These are phyloP conservation scores for Mycena olivaceomarginata DNA, from an alignment of 768 basidiomycete genomes.

Conservation along the genomic window DNA sequence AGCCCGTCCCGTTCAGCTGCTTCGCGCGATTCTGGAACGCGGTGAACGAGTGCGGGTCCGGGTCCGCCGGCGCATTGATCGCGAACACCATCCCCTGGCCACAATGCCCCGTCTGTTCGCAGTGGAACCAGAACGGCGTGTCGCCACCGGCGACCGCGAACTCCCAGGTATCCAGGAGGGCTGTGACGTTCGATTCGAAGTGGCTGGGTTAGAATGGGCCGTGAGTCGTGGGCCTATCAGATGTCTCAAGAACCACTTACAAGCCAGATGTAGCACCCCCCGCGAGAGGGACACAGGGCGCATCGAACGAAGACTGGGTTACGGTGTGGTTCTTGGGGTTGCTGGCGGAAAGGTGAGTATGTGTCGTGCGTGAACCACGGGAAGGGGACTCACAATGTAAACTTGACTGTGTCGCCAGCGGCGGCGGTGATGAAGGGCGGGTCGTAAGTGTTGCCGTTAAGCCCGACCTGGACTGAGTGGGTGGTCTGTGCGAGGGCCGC, in stretches of 20 bases:
- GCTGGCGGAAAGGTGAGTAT: constrained; percentile 20
- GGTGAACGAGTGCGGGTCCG: constrained; percentile 47
- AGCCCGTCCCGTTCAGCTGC: constrained; percentile 37
- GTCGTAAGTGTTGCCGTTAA: constrained; percentile 37
- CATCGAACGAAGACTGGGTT: constrained; percentile 57
- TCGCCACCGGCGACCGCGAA: constrained; percentile 46
- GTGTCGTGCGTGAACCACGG: no score
- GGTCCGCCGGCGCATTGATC: constrained; percentile 49
- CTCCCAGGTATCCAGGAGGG: constrained; percentile 39
- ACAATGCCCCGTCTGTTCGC: constrained; percentile 51
- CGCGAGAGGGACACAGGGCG: constrained; percentile 51
- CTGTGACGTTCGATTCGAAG: constrained; percentile 38
- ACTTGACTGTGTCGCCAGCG: constrained; percentile 43
- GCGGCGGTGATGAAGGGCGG: constrained; percentile 45
- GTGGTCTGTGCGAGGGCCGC: constrained; percentile 33
- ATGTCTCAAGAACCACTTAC: constrained; percentile 33
- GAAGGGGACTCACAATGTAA: constrained; percentile 45
- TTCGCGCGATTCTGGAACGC: constrained; percentile 44
- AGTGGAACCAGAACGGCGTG: constrained; percentile 56
- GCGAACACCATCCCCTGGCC: constrained; percentile 53
- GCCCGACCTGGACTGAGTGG: constrained; percentile 45
- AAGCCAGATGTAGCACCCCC: constrained; percentile 52
- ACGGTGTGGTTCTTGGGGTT: constrained; percentile 55
- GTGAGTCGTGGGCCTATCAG: constrained; percentile 17
- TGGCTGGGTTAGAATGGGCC: constrained; percentile 25